Conservation (phyloP, 2,329 filamentous ascomycete genomes). For the Xylaria sp. region DNA sequence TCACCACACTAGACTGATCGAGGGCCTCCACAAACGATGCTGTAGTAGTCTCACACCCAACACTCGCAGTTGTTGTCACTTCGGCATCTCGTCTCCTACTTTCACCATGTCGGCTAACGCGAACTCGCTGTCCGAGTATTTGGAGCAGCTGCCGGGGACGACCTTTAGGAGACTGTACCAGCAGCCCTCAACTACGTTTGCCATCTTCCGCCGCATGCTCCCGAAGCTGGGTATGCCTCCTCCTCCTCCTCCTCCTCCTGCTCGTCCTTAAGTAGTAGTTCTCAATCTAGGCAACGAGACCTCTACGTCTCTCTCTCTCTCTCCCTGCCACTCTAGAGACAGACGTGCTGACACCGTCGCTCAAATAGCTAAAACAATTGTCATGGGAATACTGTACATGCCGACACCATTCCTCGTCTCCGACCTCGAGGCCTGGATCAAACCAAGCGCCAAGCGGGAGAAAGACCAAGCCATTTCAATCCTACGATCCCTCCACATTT, state of each 20-base stretch:
- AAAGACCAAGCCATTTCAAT: conserved; percentile 86
- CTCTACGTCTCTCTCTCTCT: neutral
- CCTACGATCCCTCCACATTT: conserved; percentile 86
- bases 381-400: conserved; percentile 95
- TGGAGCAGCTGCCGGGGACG: conserved; percentile 89
- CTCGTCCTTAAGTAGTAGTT: no score
- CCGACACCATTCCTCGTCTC: conserved; percentile 80
- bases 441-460: conserved; percentile 72
- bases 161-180: conserved; percentile 93
- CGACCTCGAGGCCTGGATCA: conserved; percentile 88
- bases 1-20: conserved; percentile 8
- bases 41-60: conserved; percentile 31
- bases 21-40: conserved; percentile 19
- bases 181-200: conserved; percentile 93
- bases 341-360: conserved; percentile 15
- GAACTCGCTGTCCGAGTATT: conserved; percentile 80
- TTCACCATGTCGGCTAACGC: conserved; percentile 47
- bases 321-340: no score
- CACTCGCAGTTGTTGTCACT: conserved; percentile 29
- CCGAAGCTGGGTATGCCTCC: conserved; percentile 78
- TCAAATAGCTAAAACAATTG: conserved; percentile 84
- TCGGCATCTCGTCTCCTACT: conserved; percentile 29
- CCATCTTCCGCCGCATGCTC: conserved; percentile 97
- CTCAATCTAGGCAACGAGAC: neutral
- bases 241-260: neutral